phyloP scores from a whole-genome alignment of 2,329 filamentous ascomycete species.

The Paecilomyces sp. region DNA sequence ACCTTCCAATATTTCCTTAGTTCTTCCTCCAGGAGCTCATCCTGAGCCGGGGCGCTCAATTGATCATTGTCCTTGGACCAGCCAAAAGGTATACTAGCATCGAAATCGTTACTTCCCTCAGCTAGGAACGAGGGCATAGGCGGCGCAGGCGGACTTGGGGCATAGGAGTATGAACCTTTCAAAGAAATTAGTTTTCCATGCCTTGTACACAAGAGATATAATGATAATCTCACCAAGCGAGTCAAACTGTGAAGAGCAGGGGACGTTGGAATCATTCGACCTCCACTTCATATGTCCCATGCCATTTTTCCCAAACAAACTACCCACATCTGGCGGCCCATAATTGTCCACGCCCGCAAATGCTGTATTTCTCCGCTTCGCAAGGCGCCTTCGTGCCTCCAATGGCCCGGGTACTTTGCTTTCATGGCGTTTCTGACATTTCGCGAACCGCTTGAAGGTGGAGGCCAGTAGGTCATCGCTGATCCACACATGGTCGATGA shows the following conservation, averaged over 20 bases:
- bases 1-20: slow-evolving; percentile 15
- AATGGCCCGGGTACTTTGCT: slow-evolving; percentile 57
- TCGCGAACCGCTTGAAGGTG: slow-evolving; percentile 43
- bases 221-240: slow-evolving; percentile 16
- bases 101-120: not conserved
- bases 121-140: slow-evolving; percentile 6
- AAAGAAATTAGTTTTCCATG: not conserved
- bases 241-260: slow-evolving; percentile 11
- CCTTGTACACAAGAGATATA: not conserved
- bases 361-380: slow-evolving; percentile 50
- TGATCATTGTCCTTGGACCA: not conserved
- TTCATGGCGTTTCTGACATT: slow-evolving; percentile 46
- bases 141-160: slow-evolving; percentile 9
- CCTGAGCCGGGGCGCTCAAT: not conserved
- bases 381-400: slow-evolving; percentile 51
- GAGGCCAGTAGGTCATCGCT: slow-evolving; percentile 37
- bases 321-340: slow-evolving; percentile 27
- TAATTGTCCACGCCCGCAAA: slow-evolving; percentile 29
- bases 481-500: slow-evolving; percentile 37
- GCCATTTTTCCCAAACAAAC: slow-evolving; percentile 35
- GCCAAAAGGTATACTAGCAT: not conserved
- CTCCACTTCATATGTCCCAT: slow-evolving; percentile 31
- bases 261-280: slow-evolving; percentile 8
- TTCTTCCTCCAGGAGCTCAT: slow-evolving; percentile 9
- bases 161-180: slow-evolving; percentile 14